Evolutionary conservation across 306 rosid genomes (phyloP).

Genomic region (Malus sylvestris): DNA sequence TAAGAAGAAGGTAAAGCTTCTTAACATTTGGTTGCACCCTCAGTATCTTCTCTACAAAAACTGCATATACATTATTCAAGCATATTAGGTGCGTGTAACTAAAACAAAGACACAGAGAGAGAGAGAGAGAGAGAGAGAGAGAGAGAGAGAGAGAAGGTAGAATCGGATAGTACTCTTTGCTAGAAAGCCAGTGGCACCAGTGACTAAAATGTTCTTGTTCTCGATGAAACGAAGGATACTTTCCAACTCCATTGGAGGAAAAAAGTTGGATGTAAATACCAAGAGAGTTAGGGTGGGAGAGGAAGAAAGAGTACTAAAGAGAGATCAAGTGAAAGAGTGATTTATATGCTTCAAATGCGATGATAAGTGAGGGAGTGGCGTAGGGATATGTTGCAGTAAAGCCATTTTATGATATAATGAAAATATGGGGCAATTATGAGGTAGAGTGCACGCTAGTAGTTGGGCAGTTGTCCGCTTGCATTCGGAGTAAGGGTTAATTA

Average conservation of each 20-base stretch:
- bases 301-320: background rate
- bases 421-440: constrained; percentile 4
- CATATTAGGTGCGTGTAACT: background rate
- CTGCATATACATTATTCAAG: constrained; percentile 21
- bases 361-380: background rate
- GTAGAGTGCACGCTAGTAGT: constrained; percentile 11
- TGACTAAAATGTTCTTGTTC: constrained; percentile 48
- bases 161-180: constrained; percentile 47
- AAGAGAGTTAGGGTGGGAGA: background rate
- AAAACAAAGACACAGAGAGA: background rate
- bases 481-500: background rate
- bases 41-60: constrained; percentile 71
- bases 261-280: background rate
- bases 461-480: background rate
- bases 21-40: constrained; percentile 76
- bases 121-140: background rate
- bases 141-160: background rate
- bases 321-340: background rate
- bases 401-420: background rate
- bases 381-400: background rate
- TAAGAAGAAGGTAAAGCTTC: constrained; percentile 65
- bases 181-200: constrained; percentile 67
- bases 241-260: constrained; percentile 53
- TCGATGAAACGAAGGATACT: constrained; percentile 45
- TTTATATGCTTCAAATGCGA: background rate